phyloP scores from a whole-genome alignment of 306 rosid genomes.

The Cucumis melo region DNA sequence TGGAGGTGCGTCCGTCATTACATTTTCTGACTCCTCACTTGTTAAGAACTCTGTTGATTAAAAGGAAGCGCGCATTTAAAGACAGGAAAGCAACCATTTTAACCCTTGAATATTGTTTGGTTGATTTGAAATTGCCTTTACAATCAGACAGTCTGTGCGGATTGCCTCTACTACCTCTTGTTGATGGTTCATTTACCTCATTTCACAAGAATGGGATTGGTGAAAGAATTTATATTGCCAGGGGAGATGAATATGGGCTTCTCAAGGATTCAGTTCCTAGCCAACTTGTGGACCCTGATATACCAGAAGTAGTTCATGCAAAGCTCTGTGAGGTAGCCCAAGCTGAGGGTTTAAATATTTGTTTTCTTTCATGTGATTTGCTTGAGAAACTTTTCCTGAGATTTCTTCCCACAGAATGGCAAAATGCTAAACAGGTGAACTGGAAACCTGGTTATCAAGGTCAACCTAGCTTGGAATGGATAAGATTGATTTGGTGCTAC shows the following conservation, averaged over 20 bases:
- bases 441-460: conserved; percentile 80
- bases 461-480: conserved; percentile 90
- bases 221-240: conserved; percentile 79
- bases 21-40: conserved; percentile 80
- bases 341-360: conserved; percentile 54
- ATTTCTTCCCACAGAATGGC: conserved; percentile 87
- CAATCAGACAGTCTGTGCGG: conserved; percentile 58
- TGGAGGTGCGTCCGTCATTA: conserved; percentile 69
- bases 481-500: conserved; percentile 83
- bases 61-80: conserved; percentile 77
- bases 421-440: conserved; percentile 58
- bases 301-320: conserved; percentile 58
- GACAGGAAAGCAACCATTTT: conserved; percentile 65
- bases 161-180: conserved; percentile 78
- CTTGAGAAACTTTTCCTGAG: conserved; percentile 81
- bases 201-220: conserved; percentile 65
- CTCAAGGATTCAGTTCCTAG: conserved; percentile 75
- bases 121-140: conserved; percentile 55
- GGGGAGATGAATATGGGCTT: conserved; percentile 75
- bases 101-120: conserved; percentile 86
- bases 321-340: conserved; percentile 68
- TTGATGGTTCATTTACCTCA: conserved; percentile 67
- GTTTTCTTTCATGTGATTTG: conserved; percentile 66
- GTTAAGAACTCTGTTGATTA: conserved; percentile 59
- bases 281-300: conserved; percentile 49